Evolutionary conservation across 1,139 yeast species (phyloP), one percentile per base, ranked within the genome.

Genomic region (Schwanniomyces etchellsii): DNA sequence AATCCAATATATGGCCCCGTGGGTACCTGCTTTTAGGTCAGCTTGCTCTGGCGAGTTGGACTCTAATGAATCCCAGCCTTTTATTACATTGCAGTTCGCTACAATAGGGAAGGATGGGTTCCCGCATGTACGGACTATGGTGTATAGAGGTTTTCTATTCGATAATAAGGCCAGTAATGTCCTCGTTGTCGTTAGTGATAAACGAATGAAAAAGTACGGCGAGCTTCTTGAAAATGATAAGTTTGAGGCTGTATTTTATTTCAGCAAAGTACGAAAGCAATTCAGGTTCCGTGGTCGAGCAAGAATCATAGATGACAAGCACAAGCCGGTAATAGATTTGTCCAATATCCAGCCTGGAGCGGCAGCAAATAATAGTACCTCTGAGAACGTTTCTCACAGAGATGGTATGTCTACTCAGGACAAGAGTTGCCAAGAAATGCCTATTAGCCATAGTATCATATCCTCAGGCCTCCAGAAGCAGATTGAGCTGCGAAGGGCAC

Each of bases 171-270:
- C 73, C 35, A 78, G 81, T 26, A 85, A 83, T 45, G 74, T 81
- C 6, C 50, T 84, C 33, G 68, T 85, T 3, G 77, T 81, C 47
- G 74, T 82, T 27, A 80, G 94, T 2, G 95, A 85, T 55, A 64
- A 68, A 43, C 61, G 95, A 48, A 76, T 81, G 68, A 58, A 58
- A 30, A 85, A 85, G 52, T 70, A 70, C 44, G 54, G 58, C 15
- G 84, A 82, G 46, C 56, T 79, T 32, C 38, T 50, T 11, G 41
- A 47, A 16, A 71, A 73, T 44, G 75, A 77, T 39, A 58, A 64
- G 33, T 79, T 76, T 48, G 94, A 84, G 57, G 84, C 88, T 2
- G 83, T 85, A 35, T 83, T 82, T 49, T 81, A 82, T 60, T 81
- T 83, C 47, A 70, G 67, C 11, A 62, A 61, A 22, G 54, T 71